phyloP scores from a whole-genome alignment of 176 grass and related monocot genomes.

The Aegilops speltoides region DNA sequence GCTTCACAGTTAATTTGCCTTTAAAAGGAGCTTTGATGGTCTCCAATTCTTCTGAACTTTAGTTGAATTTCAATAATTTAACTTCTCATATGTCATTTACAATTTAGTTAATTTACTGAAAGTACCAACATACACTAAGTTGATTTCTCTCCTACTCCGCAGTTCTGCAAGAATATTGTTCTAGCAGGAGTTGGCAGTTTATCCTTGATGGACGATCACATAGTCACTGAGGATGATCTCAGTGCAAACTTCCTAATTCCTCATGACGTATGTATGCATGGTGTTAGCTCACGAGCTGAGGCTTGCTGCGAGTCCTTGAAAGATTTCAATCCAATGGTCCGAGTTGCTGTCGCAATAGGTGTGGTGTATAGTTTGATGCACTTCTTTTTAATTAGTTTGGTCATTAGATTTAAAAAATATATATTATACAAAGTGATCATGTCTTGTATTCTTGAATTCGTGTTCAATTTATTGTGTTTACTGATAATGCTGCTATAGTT shows the following conservation, averaged over 20 bases:
- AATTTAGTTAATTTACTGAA: too few relatives aligned
- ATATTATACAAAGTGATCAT: background rate
- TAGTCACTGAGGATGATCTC: slow-evolving; percentile 62
- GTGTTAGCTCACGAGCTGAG: slow-evolving; percentile 63
- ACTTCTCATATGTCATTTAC: background rate
- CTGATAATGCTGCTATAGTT: background rate
- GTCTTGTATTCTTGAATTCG: background rate
- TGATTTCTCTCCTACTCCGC: slow-evolving; percentile 18
- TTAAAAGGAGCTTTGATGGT: background rate
- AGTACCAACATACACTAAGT: background rate
- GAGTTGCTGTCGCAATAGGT: slow-evolving; percentile 71
- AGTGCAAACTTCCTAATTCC: slow-evolving; percentile 82
- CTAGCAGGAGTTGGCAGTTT: slow-evolving; percentile 94
- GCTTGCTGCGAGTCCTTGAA: slow-evolving; percentile 71
- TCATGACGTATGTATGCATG: slow-evolving; percentile 56
- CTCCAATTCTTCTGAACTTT: background rate
- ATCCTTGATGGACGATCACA: slow-evolving; percentile 84
- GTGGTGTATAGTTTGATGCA: background rate
- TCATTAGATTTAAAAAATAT: background rate
- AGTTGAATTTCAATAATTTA: background rate
- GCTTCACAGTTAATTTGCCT: background rate
- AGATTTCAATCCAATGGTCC: slow-evolving; percentile 96
- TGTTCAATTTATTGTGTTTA: background rate
- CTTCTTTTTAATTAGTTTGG: slow-evolving; percentile 18
- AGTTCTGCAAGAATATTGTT: slow-evolving; percentile 99